Percentiles rank a stretch among this genome's conserved stretches.
These are phyloP conservation scores for Fusarium camptoceras DNA, from an alignment of 2,329 filamentous ascomycete species.

Conservation along the genomic window DNA sequence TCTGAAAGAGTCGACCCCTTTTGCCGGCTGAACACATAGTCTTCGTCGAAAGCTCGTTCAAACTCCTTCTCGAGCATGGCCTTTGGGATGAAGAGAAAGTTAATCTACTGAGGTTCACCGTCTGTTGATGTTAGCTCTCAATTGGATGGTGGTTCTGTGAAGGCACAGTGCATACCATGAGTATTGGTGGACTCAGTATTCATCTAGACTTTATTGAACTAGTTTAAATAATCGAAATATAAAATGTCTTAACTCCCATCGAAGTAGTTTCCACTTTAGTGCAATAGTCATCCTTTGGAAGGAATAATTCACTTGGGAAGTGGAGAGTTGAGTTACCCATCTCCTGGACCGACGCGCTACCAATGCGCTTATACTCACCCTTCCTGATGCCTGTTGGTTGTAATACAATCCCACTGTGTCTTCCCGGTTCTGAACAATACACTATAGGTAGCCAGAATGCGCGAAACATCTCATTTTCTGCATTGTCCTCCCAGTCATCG, in stretches of 20 bases:
- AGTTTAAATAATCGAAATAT: background rate
- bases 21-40: too few relatives aligned
- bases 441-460: background rate
- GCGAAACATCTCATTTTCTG: background rate
- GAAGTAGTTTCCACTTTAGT: background rate
- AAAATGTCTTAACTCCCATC: fast-evolving
- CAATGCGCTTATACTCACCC: background rate
- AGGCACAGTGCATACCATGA: too few relatives aligned
- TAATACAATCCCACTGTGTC: background rate
- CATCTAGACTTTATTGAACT: too few relatives aligned
- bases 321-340: background rate
- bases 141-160: too few relatives aligned
- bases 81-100: too few relatives aligned
- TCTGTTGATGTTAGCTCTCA: too few relatives aligned
- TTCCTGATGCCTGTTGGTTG: background rate
- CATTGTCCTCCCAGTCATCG: background rate
- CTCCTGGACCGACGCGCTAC: background rate
- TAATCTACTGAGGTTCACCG: too few relatives aligned
- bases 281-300: background rate
- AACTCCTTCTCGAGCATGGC: too few relatives aligned
- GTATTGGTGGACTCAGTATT: too few relatives aligned
- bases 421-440: background rate
- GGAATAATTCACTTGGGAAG: background rate
- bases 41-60: too few relatives aligned
- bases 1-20: too few relatives aligned